A percentile compares a stretch with the other conserved stretches of the same genome.
Evolutionary conservation across 768 basidiomycete genomes (phyloP).

Genomic region (Mycena olivaceomarginata): DNA sequence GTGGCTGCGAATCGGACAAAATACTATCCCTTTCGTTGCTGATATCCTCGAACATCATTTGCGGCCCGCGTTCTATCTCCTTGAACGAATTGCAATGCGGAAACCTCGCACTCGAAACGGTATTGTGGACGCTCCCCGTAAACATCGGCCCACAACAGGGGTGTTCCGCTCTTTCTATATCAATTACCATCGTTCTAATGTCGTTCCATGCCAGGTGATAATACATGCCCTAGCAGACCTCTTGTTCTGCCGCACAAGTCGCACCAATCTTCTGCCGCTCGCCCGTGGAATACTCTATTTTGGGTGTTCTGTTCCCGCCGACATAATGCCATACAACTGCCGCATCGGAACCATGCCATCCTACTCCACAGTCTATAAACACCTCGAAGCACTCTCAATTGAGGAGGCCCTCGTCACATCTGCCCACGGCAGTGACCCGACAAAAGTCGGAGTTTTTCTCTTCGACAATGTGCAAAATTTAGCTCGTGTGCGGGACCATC

Average conservation of each 20-base stretch:
- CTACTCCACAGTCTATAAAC: background rate
- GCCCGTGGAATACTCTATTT: conserved; percentile 45
- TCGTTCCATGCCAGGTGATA: conserved; percentile 16
- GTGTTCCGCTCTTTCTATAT: no score
- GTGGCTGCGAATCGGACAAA: no score
- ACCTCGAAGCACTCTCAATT: background rate
- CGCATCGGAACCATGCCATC: conserved; percentile 27
- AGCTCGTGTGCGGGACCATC: background rate
- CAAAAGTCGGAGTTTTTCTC: background rate
- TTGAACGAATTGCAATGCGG: background rate
- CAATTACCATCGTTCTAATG: no score
- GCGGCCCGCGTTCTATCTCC: background rate
- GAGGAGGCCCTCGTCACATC: background rate
- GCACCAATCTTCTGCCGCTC: conserved; percentile 47
- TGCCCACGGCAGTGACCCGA: background rate
- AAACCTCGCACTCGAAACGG: conserved; percentile 27
- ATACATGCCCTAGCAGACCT: conserved; percentile 36
- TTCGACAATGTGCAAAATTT: conserved; percentile 19
- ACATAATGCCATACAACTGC: conserved; percentile 42
- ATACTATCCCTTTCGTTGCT: no score
- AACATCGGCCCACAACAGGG: background rate
- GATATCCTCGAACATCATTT: no score
- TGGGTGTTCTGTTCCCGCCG: conserved; percentile 38
- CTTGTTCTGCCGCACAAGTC: conserved; percentile 40
- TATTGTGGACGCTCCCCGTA: background rate